Evolutionary conservation across 2,329 filamentous ascomycete species (phyloP).

Genomic region (Colletotrichum camelliae): DNA sequence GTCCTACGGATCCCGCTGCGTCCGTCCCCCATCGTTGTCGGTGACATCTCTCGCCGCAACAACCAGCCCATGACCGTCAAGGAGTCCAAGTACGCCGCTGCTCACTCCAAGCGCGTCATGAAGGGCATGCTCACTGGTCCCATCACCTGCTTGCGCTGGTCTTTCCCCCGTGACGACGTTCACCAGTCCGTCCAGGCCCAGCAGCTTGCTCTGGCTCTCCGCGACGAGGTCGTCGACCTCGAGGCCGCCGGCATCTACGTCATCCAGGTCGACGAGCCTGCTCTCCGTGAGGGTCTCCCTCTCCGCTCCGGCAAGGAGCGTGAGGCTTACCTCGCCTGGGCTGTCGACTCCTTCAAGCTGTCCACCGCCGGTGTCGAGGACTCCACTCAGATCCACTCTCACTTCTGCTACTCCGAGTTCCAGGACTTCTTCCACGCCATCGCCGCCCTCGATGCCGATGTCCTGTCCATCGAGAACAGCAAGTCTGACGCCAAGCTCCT

Average conservation of each 20-base stretch:
- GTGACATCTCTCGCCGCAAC: constrained; percentile 94
- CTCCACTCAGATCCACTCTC: constrained; percentile 98
- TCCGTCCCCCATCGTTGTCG: constrained; percentile 98
- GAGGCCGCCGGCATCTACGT: constrained; percentile 96
- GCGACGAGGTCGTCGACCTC: constrained; percentile 97
- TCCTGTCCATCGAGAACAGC: constrained; percentile 99
- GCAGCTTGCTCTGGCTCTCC: constrained; percentile 97
- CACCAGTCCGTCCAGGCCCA: constrained; percentile 99
- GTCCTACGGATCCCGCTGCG: constrained; percentile 97
- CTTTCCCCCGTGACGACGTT: constrained; percentile 99
- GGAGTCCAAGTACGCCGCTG: constrained; percentile 99
- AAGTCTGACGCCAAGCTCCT: constrained; percentile 99
- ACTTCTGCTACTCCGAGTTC: constrained; percentile 99
- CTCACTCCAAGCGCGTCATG: constrained; percentile 98
- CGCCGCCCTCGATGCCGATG: constrained; percentile 95
- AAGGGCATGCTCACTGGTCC: constrained; percentile 99
- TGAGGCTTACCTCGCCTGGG: constrained; percentile 96
- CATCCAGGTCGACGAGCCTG: constrained; percentile 99
- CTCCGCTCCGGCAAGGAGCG: constrained; percentile 94
- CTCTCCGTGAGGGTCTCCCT: constrained; percentile 98
- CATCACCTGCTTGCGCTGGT: constrained; percentile 99
- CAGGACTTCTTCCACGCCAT: constrained; percentile 99
- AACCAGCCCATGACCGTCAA: constrained; percentile 91
- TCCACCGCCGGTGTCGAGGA: constrained; percentile 92
- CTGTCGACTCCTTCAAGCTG: constrained; percentile 97